Conservation (phyloP, 1,284 basidiomycete species). For the Cystobasidiaceae sp. region DNA sequence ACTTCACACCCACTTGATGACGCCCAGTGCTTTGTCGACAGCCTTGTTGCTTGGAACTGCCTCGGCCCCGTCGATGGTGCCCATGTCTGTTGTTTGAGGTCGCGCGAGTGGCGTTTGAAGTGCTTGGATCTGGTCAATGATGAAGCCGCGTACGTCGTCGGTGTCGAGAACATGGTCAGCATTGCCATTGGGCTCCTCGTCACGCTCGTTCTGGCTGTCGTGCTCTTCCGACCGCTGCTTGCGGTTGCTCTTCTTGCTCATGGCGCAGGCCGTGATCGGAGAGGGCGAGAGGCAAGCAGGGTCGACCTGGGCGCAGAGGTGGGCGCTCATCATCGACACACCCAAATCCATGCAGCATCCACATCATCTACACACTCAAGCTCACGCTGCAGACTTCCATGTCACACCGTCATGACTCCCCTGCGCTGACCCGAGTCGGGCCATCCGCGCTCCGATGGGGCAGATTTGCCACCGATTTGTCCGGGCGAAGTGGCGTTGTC, state of each 20-base stretch:
- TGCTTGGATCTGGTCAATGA: slow-evolving; percentile 14
- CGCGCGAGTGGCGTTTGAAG: background rate
- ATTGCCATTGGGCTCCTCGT: background rate
- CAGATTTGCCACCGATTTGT: background rate
- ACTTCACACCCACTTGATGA: too few relatives aligned
- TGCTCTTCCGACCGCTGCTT: background rate
- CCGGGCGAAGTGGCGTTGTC: background rate
- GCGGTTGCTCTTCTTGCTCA: slow-evolving; percentile 2
- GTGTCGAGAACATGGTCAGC: background rate
- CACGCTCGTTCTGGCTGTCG: background rate
- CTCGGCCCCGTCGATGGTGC: too few relatives aligned
- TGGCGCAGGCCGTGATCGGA: background rate
- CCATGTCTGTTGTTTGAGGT: too few relatives aligned
- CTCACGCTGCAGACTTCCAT: background rate
- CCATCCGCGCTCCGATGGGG: background rate
- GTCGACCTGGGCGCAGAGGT: background rate
- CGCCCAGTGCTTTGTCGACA: too few relatives aligned
- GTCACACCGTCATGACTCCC: background rate
- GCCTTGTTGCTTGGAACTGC: too few relatives aligned
- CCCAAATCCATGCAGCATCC: background rate
- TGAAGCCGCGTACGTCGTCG: background rate
- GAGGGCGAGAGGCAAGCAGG: background rate
- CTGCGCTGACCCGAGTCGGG: background rate
- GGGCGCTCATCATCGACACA: too few relatives aligned
- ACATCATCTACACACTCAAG: background rate